These are phyloP conservation scores for Colletotrichum eleusines DNA, from an alignment of 2,329 filamentous ascomycete species.

Conservation along the genomic window DNA sequence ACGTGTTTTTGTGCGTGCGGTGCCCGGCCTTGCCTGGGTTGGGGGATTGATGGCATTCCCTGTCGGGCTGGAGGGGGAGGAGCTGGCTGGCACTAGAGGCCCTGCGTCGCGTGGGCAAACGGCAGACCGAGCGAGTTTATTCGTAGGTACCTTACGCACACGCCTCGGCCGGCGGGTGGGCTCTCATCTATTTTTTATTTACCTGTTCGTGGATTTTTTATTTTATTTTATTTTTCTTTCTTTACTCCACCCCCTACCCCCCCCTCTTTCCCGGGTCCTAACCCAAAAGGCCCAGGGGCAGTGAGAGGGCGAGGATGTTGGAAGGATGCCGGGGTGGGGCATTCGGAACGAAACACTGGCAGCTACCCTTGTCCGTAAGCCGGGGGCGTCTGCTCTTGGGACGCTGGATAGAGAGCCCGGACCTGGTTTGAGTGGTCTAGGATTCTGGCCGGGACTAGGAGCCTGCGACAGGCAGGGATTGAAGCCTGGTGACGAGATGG, in stretches of 20 bases:
- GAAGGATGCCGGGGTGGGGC: constrained; percentile 37
- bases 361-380: constrained; percentile 42
- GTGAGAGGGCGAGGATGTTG: constrained; percentile 33
- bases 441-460: constrained; percentile 32
- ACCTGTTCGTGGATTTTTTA: too few relatives aligned
- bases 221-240: too few relatives aligned
- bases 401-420: constrained; percentile 24
- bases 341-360: constrained; percentile 42
- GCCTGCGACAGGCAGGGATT: constrained; percentile 34
- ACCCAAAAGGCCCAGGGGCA: constrained; percentile 22
- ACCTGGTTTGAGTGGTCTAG: constrained; percentile 18
- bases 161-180: constrained; percentile 35
- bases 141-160: constrained; percentile 41
- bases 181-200: neutral
- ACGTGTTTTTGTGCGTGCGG: constrained; percentile 39
- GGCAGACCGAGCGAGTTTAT: constrained; percentile 41
- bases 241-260: neutral
- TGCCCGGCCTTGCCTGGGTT: constrained; percentile 27
- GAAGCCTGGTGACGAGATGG: constrained; percentile 38
- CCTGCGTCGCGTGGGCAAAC: constrained; percentile 40
- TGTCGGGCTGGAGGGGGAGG: constrained; percentile 31
- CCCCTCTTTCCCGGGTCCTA: constrained; percentile 2
- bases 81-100: constrained; percentile 29
- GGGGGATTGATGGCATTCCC: constrained; percentile 39
- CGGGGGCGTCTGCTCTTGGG: constrained; percentile 39